A percentile compares a stretch with the other conserved stretches of the same genome.
These are phyloP conservation scores for Solanum sejunctum DNA, from an alignment of 257 asterid genomes.

Conservation along the genomic window DNA sequence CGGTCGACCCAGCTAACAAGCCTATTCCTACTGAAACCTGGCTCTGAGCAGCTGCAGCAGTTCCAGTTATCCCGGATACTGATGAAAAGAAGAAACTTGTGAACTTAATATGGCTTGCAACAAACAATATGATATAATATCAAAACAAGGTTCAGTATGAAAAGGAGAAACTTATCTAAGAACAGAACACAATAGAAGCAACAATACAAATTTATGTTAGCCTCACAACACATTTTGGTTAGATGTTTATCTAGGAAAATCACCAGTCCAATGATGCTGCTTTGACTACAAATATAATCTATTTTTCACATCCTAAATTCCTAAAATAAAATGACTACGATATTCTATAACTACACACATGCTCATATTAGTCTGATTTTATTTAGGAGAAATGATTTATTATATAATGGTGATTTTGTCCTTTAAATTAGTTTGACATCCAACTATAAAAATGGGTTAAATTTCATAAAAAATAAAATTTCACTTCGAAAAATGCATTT, in stretches of 20 bases:
- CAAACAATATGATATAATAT: neutral
- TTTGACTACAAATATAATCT: neutral
- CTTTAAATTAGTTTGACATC: neutral
- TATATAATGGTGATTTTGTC: neutral
- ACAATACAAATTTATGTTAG: neutral
- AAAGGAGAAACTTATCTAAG: neutral
- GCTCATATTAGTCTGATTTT: neutral
- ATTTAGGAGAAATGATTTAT: neutral
- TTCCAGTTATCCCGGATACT: slow-evolving; percentile 90
- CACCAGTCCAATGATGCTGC: neutral
- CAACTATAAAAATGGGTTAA: neutral
- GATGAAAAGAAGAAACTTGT: neutral
- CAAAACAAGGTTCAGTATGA: neutral
- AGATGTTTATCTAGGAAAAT: neutral
- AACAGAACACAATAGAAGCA: neutral
- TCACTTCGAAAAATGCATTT: neutral
- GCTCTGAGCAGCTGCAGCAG: slow-evolving; percentile 64
- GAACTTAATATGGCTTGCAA: neutral
- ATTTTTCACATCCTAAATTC: neutral
- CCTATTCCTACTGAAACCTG: slow-evolving; percentile 97
- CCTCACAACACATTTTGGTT: neutral
- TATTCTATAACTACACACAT: neutral
- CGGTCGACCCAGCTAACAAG: slow-evolving; percentile 92
- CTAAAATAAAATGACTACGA: neutral
- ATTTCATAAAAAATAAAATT: neutral